These are phyloP conservation scores for Prinsepia uniflora DNA, from an alignment of 306 rosid species.

Conservation along the genomic window DNA sequence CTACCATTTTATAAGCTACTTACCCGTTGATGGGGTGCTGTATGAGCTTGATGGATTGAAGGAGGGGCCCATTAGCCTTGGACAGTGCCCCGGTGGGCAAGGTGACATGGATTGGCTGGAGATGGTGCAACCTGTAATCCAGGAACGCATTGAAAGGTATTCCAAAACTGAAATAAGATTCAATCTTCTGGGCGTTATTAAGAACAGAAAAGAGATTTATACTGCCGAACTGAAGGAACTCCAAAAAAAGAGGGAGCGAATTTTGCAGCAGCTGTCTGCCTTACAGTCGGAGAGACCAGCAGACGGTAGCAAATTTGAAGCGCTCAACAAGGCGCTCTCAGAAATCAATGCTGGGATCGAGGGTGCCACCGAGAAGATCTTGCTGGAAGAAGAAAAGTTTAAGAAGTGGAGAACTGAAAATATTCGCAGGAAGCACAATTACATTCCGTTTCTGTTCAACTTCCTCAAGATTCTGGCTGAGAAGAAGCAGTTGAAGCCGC, in stretches of 20 bases:
- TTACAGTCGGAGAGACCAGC: slow-evolving; percentile 56
- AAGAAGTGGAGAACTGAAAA: slow-evolving; percentile 95
- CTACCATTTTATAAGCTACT: slow-evolving; percentile 93
- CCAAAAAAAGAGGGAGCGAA: slow-evolving; percentile 92
- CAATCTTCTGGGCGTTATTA: slow-evolving; percentile 87
- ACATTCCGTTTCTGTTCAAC: slow-evolving; percentile 94
- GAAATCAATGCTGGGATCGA: slow-evolving; percentile 91
- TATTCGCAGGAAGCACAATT: slow-evolving; percentile 89
- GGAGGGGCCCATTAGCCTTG: slow-evolving; percentile 97
- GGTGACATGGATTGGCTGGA: slow-evolving; percentile 85
- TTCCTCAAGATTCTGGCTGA: slow-evolving; percentile 94
- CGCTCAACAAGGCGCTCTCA: slow-evolving; percentile 79
- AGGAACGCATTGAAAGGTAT: slow-evolving; percentile 91
- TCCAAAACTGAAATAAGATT: slow-evolving; percentile 84
- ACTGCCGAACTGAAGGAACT: slow-evolving; percentile 93
- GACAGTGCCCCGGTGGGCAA: slow-evolving; percentile 83
- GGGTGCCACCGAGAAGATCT: slow-evolving; percentile 76
- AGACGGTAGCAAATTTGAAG: slow-evolving; percentile 53
- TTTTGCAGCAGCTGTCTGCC: slow-evolving; percentile 81
- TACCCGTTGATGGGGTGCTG: slow-evolving; percentile 84
- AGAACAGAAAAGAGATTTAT: slow-evolving; percentile 84
- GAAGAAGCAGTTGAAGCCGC: slow-evolving; percentile 98
- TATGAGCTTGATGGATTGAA: slow-evolving; percentile 97
- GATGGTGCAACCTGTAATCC: slow-evolving; percentile 88
- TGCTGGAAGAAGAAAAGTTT: slow-evolving; percentile 92